Conservation (phyloP, 148 eudicot species). For the Cornus suecica region DNA sequence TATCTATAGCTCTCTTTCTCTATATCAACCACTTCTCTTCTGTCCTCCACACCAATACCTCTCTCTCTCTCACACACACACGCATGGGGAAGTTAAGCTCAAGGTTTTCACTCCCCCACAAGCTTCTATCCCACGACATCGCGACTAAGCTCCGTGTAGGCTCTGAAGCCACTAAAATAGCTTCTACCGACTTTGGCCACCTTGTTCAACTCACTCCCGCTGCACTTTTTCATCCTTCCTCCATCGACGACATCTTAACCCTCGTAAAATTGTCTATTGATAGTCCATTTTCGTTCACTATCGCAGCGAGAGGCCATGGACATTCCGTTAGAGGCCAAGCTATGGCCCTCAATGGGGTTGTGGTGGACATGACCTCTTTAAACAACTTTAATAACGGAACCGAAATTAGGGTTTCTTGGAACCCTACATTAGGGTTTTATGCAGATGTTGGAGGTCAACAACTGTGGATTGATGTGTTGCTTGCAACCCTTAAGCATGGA, state of each 20-base stretch:
- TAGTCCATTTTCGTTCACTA: slow-evolving; percentile 30
- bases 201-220: slow-evolving; percentile 36
- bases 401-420: slow-evolving; percentile 47
- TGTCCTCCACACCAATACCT: no score
- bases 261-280: slow-evolving; percentile 46
- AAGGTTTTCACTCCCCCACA: slow-evolving; percentile 31
- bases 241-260: slow-evolving; percentile 41
- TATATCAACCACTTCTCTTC: no score
- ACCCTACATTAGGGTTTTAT: slow-evolving; percentile 36
- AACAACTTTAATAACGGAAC: background rate
- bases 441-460: slow-evolving; percentile 77
- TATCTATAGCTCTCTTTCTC: background rate
- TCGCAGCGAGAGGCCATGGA: slow-evolving; percentile 71
- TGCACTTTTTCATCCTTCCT: slow-evolving; percentile 57
- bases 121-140: slow-evolving; percentile 30
- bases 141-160: slow-evolving; percentile 28
- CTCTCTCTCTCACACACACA: no score
- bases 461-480: slow-evolving; percentile 78
- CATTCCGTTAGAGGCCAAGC: slow-evolving; percentile 88
- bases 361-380: slow-evolving; percentile 61
- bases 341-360: slow-evolving; percentile 65
- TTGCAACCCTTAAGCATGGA: slow-evolving; percentile 46
- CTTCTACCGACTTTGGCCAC: slow-evolving; percentile 65
- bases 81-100: slow-evolving; percentile 28
- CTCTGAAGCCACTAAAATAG: slow-evolving; percentile 27